Evolutionary conservation across 163 green algal genomes (phyloP).

Genomic region (Prototheca wickerhamii): DNA sequence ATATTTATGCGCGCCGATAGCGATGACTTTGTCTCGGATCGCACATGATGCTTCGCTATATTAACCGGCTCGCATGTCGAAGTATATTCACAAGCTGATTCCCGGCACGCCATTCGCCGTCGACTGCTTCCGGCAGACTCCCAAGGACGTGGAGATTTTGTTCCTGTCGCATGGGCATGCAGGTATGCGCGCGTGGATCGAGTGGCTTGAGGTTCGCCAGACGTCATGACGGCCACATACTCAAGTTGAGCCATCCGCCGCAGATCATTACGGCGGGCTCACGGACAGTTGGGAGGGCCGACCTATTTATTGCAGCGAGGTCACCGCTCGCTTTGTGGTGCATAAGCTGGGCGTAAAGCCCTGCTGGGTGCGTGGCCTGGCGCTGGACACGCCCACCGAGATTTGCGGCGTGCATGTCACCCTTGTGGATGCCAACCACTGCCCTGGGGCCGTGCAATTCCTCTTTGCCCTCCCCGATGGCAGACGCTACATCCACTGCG

Average conservation of each 20-base stretch:
- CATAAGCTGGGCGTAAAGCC: conserved; percentile 39
- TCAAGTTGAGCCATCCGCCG: background rate
- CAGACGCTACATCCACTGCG: conserved; percentile 16
- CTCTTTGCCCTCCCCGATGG: conserved; percentile 53
- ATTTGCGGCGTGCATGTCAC: conserved; percentile 50
- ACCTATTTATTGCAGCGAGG: conserved; percentile 74
- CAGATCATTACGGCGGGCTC: conserved; percentile 81
- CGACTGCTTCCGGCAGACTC: conserved; percentile 45
- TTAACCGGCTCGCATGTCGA: background rate
- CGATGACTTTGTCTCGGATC: background rate
- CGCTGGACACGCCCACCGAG: conserved; percentile 27
- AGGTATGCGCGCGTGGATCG: conserved; percentile 30
- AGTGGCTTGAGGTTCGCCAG: background rate
- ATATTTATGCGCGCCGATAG: background rate
- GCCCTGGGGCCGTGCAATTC: conserved; percentile 48
- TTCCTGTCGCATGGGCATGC: conserved; percentile 73
- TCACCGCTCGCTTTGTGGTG: conserved; percentile 51
- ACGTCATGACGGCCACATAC: background rate
- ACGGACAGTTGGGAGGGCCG: conserved; percentile 58
- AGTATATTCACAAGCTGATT: conserved; percentile 39
- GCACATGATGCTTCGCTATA: background rate
- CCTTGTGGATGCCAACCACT: conserved; percentile 53
- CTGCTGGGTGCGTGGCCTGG: conserved; percentile 32
- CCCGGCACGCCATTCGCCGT: conserved; percentile 59
- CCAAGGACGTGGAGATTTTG: conserved; percentile 39